Conservation (phyloP, 371 early-diverging fungal genomes). For the Rhizomucor miehei region DNA sequence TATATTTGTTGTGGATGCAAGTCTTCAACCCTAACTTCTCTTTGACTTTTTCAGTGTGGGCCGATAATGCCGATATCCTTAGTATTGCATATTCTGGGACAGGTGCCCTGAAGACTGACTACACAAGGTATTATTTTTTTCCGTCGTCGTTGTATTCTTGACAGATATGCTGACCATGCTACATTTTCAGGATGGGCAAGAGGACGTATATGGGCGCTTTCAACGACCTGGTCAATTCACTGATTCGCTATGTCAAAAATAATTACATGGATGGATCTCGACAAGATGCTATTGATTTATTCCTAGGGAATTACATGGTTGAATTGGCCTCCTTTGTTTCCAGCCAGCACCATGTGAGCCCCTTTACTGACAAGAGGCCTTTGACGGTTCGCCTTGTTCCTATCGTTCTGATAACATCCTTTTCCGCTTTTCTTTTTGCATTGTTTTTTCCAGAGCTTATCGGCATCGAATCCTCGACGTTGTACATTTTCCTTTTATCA, state of each 20-base stretch:
- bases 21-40: neutral
- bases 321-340: slow-evolving; percentile 10
- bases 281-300: slow-evolving; percentile 84
- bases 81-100: slow-evolving; percentile 97
- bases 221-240: slow-evolving; percentile 77
- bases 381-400: slow-evolving; percentile 22
- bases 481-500: slow-evolving; percentile 24
- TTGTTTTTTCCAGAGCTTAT: slow-evolving; percentile 27
- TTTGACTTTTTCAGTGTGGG: slow-evolving; percentile 73
- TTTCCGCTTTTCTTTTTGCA: slow-evolving; percentile 17
- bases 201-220: slow-evolving; percentile 80
- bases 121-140: slow-evolving; percentile 65
- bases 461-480: slow-evolving; percentile 20
- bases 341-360: slow-evolving; percentile 21
- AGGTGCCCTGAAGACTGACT: slow-evolving; percentile 96
- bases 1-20: neutral
- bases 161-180: neutral
- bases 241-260: slow-evolving; percentile 84
- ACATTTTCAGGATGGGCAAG: slow-evolving; percentile 64
- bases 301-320: slow-evolving; percentile 71
- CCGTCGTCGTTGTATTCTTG: neutral
- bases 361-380: slow-evolving; percentile 19
- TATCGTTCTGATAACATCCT: slow-evolving; percentile 18
- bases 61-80: slow-evolving; percentile 96
- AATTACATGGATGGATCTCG: slow-evolving; percentile 90